Evolutionary conservation across 441 rosid species (phyloP), one percentile per base, ranked within the genome.

Genomic region (Arabidopsis lyrata): DNA sequence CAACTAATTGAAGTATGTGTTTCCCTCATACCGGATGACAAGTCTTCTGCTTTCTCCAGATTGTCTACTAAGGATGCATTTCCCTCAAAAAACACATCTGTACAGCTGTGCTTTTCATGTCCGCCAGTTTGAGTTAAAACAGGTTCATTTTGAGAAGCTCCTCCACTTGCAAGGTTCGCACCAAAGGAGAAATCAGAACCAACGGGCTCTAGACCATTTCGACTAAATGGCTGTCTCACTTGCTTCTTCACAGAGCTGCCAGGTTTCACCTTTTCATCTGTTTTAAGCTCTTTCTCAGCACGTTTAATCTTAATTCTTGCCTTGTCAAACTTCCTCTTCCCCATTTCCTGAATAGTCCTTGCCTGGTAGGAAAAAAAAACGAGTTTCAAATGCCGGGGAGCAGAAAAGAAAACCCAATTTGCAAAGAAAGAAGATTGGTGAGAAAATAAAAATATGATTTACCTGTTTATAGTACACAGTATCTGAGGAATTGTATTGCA

Each of bases 401-500:
- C 63, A 64, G 14, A 45, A 49, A 22, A 14, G 18, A 63, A 5
- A 62, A 22, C 13, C 29, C 6, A 31, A 58, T 29, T 29, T 5
- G 42, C 7, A 35, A 49, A 66, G 61, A 57, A 10, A 66, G 15
- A 61, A 47, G 45, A 74, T 13, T 24, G 13, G 57, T 48, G 24
- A 53, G 31, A 47, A 56, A 75, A 41, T 63, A 20, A 29, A 31
- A 32, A 74, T 22, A 29, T 11, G 53, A 36, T 16, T 56, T 74
- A 88, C 97, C 87, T 93, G 97, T 82, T 83, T 90, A 79, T 91
- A 73, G 86, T 93, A 93, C 35, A 91, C 68, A 12, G 97, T 91
- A 66, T 91, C 95, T 18, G 96, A 64, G 2, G 93, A 65, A 86
- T 93, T 93, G 72, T 91, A 93, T 80, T 83, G 89, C 98, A 91